Percentiles rank a stretch among this genome's conserved stretches.
Conservation (phyloP, 2,329 filamentous ascomycete genomes). For the Elsinoe ampelina region DNA sequence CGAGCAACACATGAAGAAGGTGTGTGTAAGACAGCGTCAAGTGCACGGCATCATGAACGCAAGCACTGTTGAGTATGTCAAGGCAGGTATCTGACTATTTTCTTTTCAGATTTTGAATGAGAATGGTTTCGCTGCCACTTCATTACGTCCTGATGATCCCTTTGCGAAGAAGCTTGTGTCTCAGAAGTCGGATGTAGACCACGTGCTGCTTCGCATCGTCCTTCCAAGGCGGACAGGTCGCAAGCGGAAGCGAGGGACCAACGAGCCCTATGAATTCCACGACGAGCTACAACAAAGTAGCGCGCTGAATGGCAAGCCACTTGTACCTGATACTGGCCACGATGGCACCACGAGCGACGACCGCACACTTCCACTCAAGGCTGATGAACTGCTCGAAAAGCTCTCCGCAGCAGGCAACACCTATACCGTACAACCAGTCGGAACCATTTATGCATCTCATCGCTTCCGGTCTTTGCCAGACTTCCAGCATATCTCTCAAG, state of each 20-base stretch:
- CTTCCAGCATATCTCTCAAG: slow-evolving; percentile 49
- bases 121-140: slow-evolving; percentile 44
- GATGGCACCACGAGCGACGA: not conserved
- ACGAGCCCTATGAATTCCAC: slow-evolving; percentile 41
- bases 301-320: not conserved
- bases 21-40: slow-evolving; percentile 22
- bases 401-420: slow-evolving; percentile 23
- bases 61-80: slow-evolving; percentile 6
- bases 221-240: slow-evolving; percentile 80
- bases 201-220: slow-evolving; percentile 76
- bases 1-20: slow-evolving; percentile 44
- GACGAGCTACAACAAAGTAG: not conserved
- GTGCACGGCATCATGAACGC: not conserved
- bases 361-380: slow-evolving; percentile 5
- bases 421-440: slow-evolving; percentile 24
- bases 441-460: slow-evolving; percentile 69
- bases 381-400: slow-evolving; percentile 22
- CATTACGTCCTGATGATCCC: slow-evolving; percentile 69
- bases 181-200: slow-evolving; percentile 65
- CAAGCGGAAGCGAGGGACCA: slow-evolving; percentile 71
- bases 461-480: slow-evolving; percentile 80
- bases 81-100: slow-evolving; percentile 10
- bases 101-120: slow-evolving; percentile 12
- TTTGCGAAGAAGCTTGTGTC: slow-evolving; percentile 71
- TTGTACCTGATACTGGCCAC: not conserved